Evolutionary conservation across 768 basidiomycete species (phyloP), one percentile per base, ranked within the genome.

Genomic region (Chalciporus piperatus): DNA sequence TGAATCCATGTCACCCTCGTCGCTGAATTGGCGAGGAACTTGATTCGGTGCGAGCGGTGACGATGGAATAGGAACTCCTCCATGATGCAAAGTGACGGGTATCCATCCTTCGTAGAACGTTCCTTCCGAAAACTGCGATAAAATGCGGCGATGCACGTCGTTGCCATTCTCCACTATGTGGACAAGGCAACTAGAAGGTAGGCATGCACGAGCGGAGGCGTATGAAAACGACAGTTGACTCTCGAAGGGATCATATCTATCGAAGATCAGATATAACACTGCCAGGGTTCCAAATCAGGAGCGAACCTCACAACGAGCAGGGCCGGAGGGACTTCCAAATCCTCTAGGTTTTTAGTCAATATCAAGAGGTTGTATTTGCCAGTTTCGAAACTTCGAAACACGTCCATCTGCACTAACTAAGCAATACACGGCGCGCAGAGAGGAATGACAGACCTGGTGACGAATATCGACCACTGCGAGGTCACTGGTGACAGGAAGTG

Each of bases 321-420:
- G 7, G 76, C 78, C 27, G 74, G 74, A 6, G 83, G 80, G 23
- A 87, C 47, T 42, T 82, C 83, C 11, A 86, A 57, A 60, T 86
- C 85, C 62, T 85, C 82, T 6, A 74, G 66, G 1, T 76, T 74
- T 58, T 81, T 81, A 1, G 82, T 84, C 25, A 78, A 70, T 28
- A 92, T 71, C 28, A 90, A 68, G 10, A 90, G 70, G 61, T 92
- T 92, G 55, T 73, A 76, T 10, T 73, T 74, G 4, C 87, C 88
- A 23, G 64, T 59, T 22, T 70, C 64, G 51, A 89, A 87, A 41
- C 69, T 70, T 19, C 70, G 72, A 39, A 77, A 74, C 22, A 80
- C 66, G 7, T 80, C 76, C 59, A 74, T 69, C 80, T 85, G 55
- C 11, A 48, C 3, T 10, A 42, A 50, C 48, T 55, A 44, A 57